A percentile compares a stretch with the other conserved stretches of the same genome.
These are phyloP conservation scores for Chalaropsis ovoidea DNA, from an alignment of 2,329 filamentous ascomycete species.

Conservation along the genomic window DNA sequence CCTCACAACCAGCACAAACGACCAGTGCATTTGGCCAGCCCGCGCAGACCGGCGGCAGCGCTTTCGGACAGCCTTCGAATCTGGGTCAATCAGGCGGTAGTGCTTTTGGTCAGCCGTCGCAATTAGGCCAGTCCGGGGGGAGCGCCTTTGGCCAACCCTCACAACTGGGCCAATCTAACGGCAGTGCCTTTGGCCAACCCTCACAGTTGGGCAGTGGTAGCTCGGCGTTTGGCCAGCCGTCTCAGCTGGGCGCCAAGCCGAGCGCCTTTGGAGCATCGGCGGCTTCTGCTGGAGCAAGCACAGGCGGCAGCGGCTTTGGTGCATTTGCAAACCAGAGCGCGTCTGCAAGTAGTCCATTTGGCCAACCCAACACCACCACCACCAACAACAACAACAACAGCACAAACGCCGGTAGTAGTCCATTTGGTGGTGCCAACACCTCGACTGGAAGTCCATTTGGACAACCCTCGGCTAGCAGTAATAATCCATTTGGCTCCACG, in stretches of 20 bases:
- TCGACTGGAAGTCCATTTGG: conserved; percentile 26
- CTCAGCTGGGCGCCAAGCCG: conserved; percentile 18
- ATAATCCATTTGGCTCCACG: conserved; percentile 10
- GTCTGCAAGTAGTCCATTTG: conserved; percentile 13
- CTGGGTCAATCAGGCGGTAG: conserved; percentile 29
- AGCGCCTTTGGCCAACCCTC: conserved; percentile 33
- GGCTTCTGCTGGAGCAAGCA: conserved; percentile 17
- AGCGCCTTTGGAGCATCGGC: conserved; percentile 26
- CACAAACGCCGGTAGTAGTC: background rate
- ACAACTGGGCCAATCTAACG: conserved; percentile 27
- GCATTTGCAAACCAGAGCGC: conserved; percentile 32
- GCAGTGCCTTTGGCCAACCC: conserved; percentile 33
- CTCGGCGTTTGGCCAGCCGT: conserved; percentile 30
- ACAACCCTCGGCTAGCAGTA: conserved; percentile 25
- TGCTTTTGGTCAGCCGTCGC: conserved; percentile 32
- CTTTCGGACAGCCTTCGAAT: conserved; percentile 35
- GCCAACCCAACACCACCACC: too few species aligned
- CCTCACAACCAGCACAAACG: conserved; percentile 32
- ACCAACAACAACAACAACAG: conserved; percentile 1
- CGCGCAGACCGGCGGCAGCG: conserved; percentile 28
- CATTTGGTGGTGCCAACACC: conserved; percentile 12
- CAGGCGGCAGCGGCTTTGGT: conserved; percentile 22
- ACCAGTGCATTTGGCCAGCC: conserved; percentile 35
- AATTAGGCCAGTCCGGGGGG: conserved; percentile 30
- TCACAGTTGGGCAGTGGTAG: conserved; percentile 31